Base-by-base conservation (phyloP, 2,329 filamentous ascomycete genomes). In the Apiospora saccharicola region DNA sequence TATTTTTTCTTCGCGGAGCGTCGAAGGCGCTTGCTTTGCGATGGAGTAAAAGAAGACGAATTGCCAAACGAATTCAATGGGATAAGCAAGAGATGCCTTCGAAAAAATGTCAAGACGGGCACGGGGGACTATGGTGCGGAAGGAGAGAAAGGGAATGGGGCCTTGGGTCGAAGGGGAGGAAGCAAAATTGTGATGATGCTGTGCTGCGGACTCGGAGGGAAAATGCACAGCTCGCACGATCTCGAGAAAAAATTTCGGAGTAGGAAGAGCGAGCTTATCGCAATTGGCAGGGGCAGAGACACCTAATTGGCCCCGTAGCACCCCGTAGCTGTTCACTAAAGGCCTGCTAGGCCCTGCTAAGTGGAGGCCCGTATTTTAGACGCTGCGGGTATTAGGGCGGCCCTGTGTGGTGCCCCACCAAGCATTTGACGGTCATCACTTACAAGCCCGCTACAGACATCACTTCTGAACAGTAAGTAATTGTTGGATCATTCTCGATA, bases 221-320 rank as follows among this genome's bases (percentile, higher is more conserved):
- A 64, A 41, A 41, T 64, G 53, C 53, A 64, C 19, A 12, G 34
- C 57, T 64, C 57, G n/a, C 57, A 64, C 57, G 57, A 64, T 41
- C 8, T 41, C 22, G 57, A 64, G 57, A 64, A 64, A 64, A 64
- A 64, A 64, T 64, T 64, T 64, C 57, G 57, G 57, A 64, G 57
- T 41, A 64, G 8, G 19, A n/a, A 49, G 26, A 61, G 26, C 53
- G 53, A 34, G 57, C 57, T 64, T 64, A 64, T 64, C 57, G 34
- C 34, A 37, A 64, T 41, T 41, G 57, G 34, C 57, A 64, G 57
- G 57, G 57, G 57, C 57, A 64, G 19, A 41, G 30, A 34, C 30
- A 61, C 34, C 57, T 64, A 41, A n/a, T 64, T 64, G 34, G 57
- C 57, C 57, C 57, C 57, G 34, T 64, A 64, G 22, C 30, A 22